Conservation (phyloP, 768 basidiomycete genomes). For the Boletus vinaceobasis region DNA sequence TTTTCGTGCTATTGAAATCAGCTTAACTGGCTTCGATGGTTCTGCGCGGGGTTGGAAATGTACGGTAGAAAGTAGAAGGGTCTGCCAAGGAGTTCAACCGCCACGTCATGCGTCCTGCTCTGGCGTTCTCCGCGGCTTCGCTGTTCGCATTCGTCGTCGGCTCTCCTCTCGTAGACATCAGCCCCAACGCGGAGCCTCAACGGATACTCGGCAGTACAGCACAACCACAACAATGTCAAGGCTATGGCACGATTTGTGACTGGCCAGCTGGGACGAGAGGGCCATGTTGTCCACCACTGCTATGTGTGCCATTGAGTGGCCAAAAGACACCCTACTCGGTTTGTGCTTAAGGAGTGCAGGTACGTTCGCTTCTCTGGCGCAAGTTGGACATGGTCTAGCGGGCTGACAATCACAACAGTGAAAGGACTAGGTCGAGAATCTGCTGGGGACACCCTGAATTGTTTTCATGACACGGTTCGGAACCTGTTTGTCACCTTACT, state of each 20-base stretch:
- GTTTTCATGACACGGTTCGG: not conserved
- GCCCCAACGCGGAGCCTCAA: constrained; percentile 2
- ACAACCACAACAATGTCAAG: not conserved
- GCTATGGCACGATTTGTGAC: constrained; percentile 9
- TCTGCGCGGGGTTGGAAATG: constrained; percentile 4
- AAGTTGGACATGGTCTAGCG: not conserved
- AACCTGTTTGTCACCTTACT: no score
- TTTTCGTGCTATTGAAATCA: not conserved
- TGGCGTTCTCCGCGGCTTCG: not conserved
- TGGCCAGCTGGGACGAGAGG: constrained; percentile 15
- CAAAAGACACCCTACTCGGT: constrained; percentile 9
- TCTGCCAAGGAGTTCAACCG: not conserved
- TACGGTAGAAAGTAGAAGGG: not conserved
- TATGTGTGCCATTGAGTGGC: constrained; percentile 9
- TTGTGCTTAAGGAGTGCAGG: constrained; percentile 1
- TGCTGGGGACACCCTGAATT: not conserved
- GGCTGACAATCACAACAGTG: not conserved
- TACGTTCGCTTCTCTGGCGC: not conserved
- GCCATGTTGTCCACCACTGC: constrained; percentile 12
- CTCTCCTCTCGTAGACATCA: not conserved
- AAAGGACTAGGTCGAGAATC: not conserved
- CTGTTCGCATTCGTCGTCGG: constrained; percentile 1
- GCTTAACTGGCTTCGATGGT: not conserved
- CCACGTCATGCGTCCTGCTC: constrained; percentile 7
- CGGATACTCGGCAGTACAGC: constrained; percentile 1